Conservation (phyloP, 1,139 yeast species). For the Wickerhamiella infanticola region DNA sequence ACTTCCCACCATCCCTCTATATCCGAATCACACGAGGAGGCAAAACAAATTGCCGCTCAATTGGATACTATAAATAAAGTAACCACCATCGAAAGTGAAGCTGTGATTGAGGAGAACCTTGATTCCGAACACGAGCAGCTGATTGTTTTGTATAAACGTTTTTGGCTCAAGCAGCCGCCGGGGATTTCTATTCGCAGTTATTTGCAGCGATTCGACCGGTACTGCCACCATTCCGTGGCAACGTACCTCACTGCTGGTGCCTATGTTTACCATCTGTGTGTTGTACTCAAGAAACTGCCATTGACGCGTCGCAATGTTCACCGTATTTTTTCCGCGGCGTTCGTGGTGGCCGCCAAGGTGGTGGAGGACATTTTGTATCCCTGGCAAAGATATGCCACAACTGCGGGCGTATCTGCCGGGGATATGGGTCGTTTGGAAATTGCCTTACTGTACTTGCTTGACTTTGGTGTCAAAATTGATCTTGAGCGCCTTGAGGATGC, state of each 20-base stretch:
- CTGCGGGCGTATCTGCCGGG: conserved; percentile 33
- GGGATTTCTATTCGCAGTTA: conserved; percentile 25
- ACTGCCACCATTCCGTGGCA: conserved; percentile 30
- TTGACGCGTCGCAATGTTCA: conserved; percentile 32
- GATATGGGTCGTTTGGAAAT: conserved; percentile 36
- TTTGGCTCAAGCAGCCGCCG: conserved; percentile 28
- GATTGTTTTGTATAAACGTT: conserved; percentile 16
- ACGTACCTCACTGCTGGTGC: conserved; percentile 29
- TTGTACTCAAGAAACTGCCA: conserved; percentile 22
- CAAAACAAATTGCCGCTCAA: conserved; percentile 4
- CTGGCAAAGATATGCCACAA: conserved; percentile 36
- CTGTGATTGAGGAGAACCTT: not conserved
- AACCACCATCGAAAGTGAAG: not conserved
- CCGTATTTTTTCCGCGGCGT: conserved; percentile 33
- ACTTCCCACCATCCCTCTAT: conserved; percentile 2
- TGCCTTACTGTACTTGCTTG: conserved; percentile 28
- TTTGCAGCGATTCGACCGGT: conserved; percentile 28
- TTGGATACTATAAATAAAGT: not conserved
- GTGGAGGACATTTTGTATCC: conserved; percentile 38
- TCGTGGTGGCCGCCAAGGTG: conserved; percentile 36
- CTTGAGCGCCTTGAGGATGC: conserved; percentile 18
- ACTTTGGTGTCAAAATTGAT: conserved; percentile 25
- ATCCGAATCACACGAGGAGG: conserved; percentile 4
- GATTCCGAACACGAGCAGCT: conserved; percentile 10
- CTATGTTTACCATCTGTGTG: conserved; percentile 25